These are phyloP conservation scores for Dendrocalamus latiflorus DNA, from an alignment of 202 grass and related monocot species.

Conservation along the genomic window DNA sequence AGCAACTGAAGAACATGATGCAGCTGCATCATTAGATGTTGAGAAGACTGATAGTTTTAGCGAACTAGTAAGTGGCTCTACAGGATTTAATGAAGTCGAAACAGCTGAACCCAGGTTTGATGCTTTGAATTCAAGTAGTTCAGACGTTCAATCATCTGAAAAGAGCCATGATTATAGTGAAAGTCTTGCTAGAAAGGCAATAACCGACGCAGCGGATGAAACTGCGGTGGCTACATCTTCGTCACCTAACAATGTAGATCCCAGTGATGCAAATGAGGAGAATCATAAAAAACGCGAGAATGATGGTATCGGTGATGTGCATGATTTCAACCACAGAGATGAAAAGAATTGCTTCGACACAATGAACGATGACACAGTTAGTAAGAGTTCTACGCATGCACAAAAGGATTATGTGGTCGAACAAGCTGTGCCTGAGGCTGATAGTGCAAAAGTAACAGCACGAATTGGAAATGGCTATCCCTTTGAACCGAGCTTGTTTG, in stretches of 20 bases:
- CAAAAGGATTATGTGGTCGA: background rate
- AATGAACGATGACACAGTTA: background rate
- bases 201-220: background rate
- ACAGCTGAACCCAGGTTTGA: background rate
- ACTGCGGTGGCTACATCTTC: slow-evolving; percentile 2
- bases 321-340: slow-evolving; percentile 25
- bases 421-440: background rate
- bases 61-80: background rate
- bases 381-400: background rate
- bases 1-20: slow-evolving; percentile 13
- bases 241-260: background rate
- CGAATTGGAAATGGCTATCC: background rate
- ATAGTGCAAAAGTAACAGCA: background rate
- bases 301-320: background rate
- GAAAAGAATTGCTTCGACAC: background rate
- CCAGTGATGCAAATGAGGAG: background rate
- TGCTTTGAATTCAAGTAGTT: background rate
- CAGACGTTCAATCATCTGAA: slow-evolving; percentile 20
- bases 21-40: slow-evolving; percentile 1
- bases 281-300: slow-evolving; percentile 3
- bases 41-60: background rate
- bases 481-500: slow-evolving; percentile 27
- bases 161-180: background rate
- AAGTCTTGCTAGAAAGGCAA: background rate
- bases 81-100: slow-evolving; percentile 12